Base-by-base conservation (phyloP, 352 stramenopile species). In the Globisporangium viniferum region DNA sequence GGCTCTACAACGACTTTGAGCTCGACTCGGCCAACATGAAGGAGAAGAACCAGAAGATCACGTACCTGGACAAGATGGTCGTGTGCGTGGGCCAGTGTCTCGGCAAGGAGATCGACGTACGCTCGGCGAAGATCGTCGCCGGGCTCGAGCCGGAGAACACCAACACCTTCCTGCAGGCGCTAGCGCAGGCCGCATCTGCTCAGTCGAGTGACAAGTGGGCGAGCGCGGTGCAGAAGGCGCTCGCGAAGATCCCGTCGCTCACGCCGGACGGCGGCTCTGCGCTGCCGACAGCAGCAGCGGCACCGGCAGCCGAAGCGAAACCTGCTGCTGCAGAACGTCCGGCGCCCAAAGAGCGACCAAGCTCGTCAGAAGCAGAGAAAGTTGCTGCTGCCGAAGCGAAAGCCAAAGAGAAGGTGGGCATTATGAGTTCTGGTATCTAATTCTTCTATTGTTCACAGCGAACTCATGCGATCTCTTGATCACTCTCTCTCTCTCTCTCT, bases 31-130 rank as follows among this genome's bases (percentile, higher is more conserved):
- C 76, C 59, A 95, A 94, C 67, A 83, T 95, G 73, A 95, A 94
- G 70, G 88, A 95, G 60, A 95, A 93, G 66, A 73, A 89, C 68
- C 82, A 94, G 61, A 97, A 97, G 76, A 87, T 86, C 27, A 70
- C 79, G 24, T 97, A 90, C 71, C 73, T 97, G 24, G 85, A 94
- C 74, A 95, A 95, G 72, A 93, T 96, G 80, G 90, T 95, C 62
- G 77, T 88, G 36, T 95, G 85, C 44, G 86, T 92, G 27, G 76
- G 82, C 22, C 71, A 89, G 44, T 82, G 76, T 35, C 56, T 93
- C 56, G 87, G 85, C 62, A 79, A 72, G 56, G 78, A 89, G 15
- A 62, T 96, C 24, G 87, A 94, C 73, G 85, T 89, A 63, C 85
- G 86, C 59, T 89, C 87, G 3, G 76, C 81, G 65, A 95, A 97